Evolutionary conservation across 495 filamentous ascomycete species (phyloP), one percentile per base, ranked within the genome.

Genomic region (Parathielavia hyrcaniae): DNA sequence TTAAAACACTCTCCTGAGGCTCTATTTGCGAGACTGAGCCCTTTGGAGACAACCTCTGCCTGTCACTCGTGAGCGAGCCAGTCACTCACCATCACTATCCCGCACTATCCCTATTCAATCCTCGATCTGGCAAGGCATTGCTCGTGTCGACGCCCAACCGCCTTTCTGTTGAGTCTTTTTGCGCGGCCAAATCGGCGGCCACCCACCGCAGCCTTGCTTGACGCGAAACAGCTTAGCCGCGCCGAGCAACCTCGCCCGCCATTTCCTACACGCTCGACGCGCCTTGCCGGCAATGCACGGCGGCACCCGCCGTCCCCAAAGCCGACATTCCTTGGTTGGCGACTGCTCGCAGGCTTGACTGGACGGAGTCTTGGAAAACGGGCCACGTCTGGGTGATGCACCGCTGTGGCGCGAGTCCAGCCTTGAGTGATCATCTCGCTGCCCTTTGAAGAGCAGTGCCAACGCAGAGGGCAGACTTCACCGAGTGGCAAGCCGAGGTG

Each of bases 141-240:
- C 26, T 30, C 26, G 26, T 30, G 26, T 30, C 26, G 26, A 30
- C 26, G 19, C 57, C 60, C 61, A 68, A 64, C 59, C 61, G 66
- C 64, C 60, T 40, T 16, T 50, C 53, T 50, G 44, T 53, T 38
- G 61, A 53, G 53, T 36, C 55, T 50, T 53, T 30, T 38, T 54
- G 46, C 49, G 40, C 57, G 64, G 59, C 62, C 67, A 20, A 57
- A 60, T 51, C 19, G 53, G 62, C 64, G 64, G 39, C 67, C 64
- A 61, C 61, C 66, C 58, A 59, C 50, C 57, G 11, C 36, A 40
- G 53, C 46, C 43, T 46, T 57, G 54, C 59, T 64, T 60, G 50
- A 62, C 64, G 55, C 62, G 57, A 57, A 61, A 53, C 46, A 57
- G 62, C 66, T 67, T 67, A 71, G 67, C 63, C 67, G 62, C 66